Base-by-base conservation (phyloP, 208 protist genomes). In the Wallacemonas sp. region DNA sequence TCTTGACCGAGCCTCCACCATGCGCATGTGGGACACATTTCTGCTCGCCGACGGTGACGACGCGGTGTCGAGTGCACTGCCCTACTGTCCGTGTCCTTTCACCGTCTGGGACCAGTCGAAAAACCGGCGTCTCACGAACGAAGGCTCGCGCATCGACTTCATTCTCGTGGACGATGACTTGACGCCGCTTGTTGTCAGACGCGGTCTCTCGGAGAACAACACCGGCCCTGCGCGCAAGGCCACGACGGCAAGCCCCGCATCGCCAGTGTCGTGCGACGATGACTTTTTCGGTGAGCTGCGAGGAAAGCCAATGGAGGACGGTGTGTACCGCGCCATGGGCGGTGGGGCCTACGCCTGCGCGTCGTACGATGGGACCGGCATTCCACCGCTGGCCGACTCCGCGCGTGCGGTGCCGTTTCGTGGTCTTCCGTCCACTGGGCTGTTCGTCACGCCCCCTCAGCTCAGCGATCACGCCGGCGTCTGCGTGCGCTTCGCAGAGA, bases 51-150 rank as follows among this genome's bases (percentile, higher is more conserved):
- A 71, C 4, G 50, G 38, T 2, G 45, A 46, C 29, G 16, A 23
- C 31, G n/a, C 23, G 23, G 3, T 11, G 12, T 12, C 2, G 8
- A n/a, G 16, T 23, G 26, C 38, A 1, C 28, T 39, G 14, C 18
- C 62, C 4, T 88, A 86, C 73, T 85, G 79, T 72, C 80, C 86
- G 0, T 90, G 84, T 50, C 86, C 90, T 2, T 96, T 88, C 76
- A 97, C 93, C 20, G 94, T 90, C 72, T 97, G 90, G 89, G 89
- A 97, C 67, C 93, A 97, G 65, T 92, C 82, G 12, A 82, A 75
- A 67, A 97, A 97, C 69, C 76, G 76, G 38, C 87, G 93, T 12
- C 82, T 84, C 11, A 73, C 76, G 29, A 97, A 97, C 68, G 84
- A 92, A 28, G 93, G 93, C 39, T 94, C 84, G 10, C 86, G 93